These are phyloP conservation scores for Sphaerosporella brunnea DNA, from an alignment of 495 filamentous ascomycete genomes.

Conservation along the genomic window DNA sequence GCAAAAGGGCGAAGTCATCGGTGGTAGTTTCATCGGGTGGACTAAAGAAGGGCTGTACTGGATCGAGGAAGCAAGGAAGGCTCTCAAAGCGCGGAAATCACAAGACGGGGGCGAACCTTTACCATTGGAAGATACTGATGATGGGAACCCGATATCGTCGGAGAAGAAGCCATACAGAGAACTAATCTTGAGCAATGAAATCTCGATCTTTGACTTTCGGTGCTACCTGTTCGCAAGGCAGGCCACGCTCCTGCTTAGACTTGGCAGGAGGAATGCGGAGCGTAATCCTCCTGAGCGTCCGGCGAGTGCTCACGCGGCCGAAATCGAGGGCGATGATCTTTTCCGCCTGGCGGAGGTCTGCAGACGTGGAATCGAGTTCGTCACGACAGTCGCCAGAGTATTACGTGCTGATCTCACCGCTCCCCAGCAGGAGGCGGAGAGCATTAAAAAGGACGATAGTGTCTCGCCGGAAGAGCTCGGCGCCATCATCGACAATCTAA, in stretches of 20 bases:
- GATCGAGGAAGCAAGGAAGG: constrained; percentile 23
- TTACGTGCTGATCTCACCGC: constrained; percentile 55
- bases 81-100: constrained; percentile 11
- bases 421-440: constrained; percentile 26
- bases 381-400: constrained; percentile 55
- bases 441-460: constrained; percentile 17
- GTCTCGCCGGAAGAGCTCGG: constrained; percentile 10
- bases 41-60: constrained; percentile 25
- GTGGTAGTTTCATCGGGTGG: constrained; percentile 23
- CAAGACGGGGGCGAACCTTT: constrained; percentile 9
- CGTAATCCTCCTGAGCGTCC: too few species aligned
- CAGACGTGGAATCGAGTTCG: constrained; percentile 57
- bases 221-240: constrained; percentile 89
- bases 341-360: constrained; percentile 64
- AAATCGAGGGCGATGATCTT: constrained; percentile 44
- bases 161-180: constrained; percentile 73
- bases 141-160: constrained; percentile 50
- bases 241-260: constrained; percentile 60
- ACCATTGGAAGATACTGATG: constrained; percentile 21
- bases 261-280: constrained; percentile 42
- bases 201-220: constrained; percentile 92
- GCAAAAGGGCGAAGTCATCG: constrained; percentile 25
- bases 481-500: constrained; percentile 55
- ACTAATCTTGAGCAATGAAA: constrained; percentile 83
- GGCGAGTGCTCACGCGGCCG: constrained; percentile 11